Conservation (phyloP, 1,284 basidiomycete species). For the Bjerkandera adusta region DNA sequence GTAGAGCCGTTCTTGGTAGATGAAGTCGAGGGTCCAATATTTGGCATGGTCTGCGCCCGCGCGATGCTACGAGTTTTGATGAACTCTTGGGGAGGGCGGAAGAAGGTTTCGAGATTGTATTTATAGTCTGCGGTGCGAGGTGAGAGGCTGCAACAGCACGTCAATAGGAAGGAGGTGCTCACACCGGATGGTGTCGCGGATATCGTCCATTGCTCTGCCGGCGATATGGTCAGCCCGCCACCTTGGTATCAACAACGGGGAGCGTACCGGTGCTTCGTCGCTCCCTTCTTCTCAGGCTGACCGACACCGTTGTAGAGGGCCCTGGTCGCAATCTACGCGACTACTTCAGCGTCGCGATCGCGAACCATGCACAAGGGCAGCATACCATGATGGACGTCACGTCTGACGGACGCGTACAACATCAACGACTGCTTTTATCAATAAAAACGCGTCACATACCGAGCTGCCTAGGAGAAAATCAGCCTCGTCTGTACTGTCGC, state of each 20-base stretch:
- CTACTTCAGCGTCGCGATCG: not conserved
- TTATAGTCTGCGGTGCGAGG: too few relatives aligned
- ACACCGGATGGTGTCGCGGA: not conserved
- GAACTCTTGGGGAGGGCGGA: too few relatives aligned
- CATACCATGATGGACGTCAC: not conserved
- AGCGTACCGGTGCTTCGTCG: not conserved
- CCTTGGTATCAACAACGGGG: not conserved
- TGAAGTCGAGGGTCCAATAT: too few relatives aligned
- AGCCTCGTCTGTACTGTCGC: not conserved
- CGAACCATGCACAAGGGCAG: not conserved
- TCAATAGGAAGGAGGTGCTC: not conserved
- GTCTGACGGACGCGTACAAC: not conserved
- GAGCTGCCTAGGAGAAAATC: not conserved
- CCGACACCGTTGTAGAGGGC: not conserved
- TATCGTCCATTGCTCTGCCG: not conserved
- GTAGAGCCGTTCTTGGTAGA: too few relatives aligned
- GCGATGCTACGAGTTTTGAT: too few relatives aligned
- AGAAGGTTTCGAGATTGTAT: too few relatives aligned
- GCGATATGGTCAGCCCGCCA: not conserved
- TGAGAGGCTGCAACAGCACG: too few relatives aligned
- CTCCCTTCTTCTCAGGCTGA: not conserved
- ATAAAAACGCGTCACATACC: too few relatives aligned
- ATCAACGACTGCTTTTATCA: not conserved
- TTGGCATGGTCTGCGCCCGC: too few relatives aligned
- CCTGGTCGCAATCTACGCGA: not conserved